Conservation (phyloP, 2,329 filamentous ascomycete species). For the Elsinoe necatrix region DNA sequence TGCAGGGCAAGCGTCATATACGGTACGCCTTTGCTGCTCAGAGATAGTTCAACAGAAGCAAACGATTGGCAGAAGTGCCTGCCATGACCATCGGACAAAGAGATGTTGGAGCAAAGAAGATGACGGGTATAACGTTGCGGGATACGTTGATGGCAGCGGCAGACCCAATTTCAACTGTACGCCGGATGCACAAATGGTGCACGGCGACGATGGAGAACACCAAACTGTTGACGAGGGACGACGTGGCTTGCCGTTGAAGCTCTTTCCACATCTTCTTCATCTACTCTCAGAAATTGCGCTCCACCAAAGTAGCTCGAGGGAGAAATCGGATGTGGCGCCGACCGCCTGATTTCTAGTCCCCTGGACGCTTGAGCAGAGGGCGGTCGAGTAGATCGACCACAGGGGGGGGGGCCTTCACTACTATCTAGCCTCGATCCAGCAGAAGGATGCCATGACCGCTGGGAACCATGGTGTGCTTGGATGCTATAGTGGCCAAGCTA, state of each 20-base stretch:
- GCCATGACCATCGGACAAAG: conserved; percentile 2
- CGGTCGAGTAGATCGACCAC: conserved; percentile 3
- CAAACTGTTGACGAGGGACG: conserved; percentile 9
- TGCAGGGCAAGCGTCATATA: conserved; percentile 15
- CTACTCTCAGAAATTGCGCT: conserved; percentile 7
- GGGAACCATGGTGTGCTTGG: conserved; percentile 8
- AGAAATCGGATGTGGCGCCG: conserved; percentile 15
- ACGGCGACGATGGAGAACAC: neutral
- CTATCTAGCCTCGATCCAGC: conserved; percentile 1
- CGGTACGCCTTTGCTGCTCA: conserved; percentile 2
- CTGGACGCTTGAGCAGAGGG: neutral
- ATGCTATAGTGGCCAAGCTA: conserved; percentile 13
- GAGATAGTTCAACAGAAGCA: conserved; percentile 9
- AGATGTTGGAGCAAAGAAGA: conserved; percentile 12
- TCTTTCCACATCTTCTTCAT: conserved; percentile 4
- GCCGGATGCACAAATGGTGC: neutral
- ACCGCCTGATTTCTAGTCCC: neutral
- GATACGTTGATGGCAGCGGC: conserved; percentile 7
- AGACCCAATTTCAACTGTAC: conserved; percentile 10
- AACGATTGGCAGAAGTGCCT: neutral
- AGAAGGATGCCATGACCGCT: neutral
- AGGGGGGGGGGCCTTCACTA: neutral
- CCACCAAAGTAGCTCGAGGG: conserved; percentile 11
- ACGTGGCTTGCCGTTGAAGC: conserved; percentile 1
- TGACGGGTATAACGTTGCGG: conserved; percentile 12